Evolutionary conservation across 257 asterid species (phyloP).

Genomic region (Catharanthus roseus): DNA sequence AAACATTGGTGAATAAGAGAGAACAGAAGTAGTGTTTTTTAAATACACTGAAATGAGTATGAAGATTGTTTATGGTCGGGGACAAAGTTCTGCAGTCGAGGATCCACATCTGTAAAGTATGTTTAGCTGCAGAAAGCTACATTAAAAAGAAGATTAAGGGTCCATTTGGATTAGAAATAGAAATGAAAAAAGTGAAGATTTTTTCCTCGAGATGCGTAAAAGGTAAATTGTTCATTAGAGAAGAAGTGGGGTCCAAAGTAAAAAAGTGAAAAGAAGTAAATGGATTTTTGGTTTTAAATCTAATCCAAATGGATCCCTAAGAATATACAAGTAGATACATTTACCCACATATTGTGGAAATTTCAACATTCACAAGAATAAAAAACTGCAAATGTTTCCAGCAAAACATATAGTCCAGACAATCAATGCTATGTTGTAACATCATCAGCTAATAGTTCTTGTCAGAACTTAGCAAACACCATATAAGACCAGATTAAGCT

Average conservation of each 20-base stretch:
- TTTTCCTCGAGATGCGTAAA: too few relatives aligned
- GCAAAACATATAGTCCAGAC: neutral
- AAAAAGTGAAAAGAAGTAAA: too few relatives aligned
- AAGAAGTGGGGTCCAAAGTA: too few relatives aligned
- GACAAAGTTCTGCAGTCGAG: neutral
- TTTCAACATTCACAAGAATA: neutral
- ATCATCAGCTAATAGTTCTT: neutral
- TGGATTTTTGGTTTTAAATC: too few relatives aligned
- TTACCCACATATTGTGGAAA: neutral
- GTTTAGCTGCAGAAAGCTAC: neutral
- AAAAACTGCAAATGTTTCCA: neutral
- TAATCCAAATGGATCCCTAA: too few relatives aligned
- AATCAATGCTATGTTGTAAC: neutral
- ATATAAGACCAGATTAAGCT: constrained; percentile 6
- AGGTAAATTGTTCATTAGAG: too few relatives aligned
- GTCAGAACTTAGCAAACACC: constrained; percentile 11
- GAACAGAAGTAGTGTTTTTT: neutral
- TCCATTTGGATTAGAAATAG: too few relatives aligned
- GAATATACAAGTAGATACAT: neutral
- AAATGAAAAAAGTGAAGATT: too few relatives aligned
- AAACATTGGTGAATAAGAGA: neutral
- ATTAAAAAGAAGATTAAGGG: neutral
- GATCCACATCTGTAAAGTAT: neutral
- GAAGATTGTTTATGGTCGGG: neutral
- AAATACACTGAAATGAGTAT: neutral